A percentile compares a stretch with the other conserved stretches of the same genome.
phyloP scores from a whole-genome alignment of 2,329 filamentous ascomycete species.

The Aaosphaeria pasadenensis region DNA sequence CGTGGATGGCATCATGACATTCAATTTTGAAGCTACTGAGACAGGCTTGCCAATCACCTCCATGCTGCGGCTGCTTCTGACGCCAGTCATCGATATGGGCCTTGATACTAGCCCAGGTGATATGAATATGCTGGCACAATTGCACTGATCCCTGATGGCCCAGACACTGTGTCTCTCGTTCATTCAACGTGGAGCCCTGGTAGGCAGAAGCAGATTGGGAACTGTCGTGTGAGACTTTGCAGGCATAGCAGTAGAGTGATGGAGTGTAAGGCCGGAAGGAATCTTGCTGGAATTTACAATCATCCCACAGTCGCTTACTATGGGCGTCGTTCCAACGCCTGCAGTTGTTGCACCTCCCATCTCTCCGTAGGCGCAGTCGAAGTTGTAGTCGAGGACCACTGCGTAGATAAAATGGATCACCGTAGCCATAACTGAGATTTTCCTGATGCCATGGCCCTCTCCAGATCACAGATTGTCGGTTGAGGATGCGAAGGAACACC shows the following conservation, averaged over 20 bases:
- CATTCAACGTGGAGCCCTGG: slow-evolving; percentile 3
- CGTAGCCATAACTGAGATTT: not conserved
- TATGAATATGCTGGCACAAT: slow-evolving; percentile 13
- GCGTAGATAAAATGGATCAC: slow-evolving; percentile 2
- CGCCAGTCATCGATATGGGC: slow-evolving; percentile 12
- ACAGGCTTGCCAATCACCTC: slow-evolving; percentile 12
- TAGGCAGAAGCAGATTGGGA: slow-evolving; percentile 8
- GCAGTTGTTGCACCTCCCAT: slow-evolving; percentile 11
- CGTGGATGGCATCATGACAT: slow-evolving; percentile 16
- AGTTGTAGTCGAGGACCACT: slow-evolving; percentile 1
- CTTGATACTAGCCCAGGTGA: slow-evolving; percentile 16
- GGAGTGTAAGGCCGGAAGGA: not conserved
- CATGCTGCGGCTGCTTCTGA: slow-evolving; percentile 5
- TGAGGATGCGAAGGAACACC: slow-evolving; percentile 10
- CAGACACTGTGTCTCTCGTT: slow-evolving; percentile 7
- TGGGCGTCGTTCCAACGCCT: slow-evolving; percentile 11
- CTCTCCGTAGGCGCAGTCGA: slow-evolving; percentile 10
- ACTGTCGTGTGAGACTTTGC: slow-evolving; percentile 7
- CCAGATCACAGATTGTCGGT: slow-evolving; percentile 4
- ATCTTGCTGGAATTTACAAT: slow-evolving; percentile 9
- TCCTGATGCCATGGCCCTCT: slow-evolving; percentile 2
- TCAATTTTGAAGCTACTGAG: slow-evolving; percentile 14
- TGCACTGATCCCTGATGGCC: slow-evolving; percentile 14
- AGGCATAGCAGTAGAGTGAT: slow-evolving; percentile 8
- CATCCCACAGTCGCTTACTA: slow-evolving; percentile 4